Base-by-base conservation (phyloP, 176 grass and related monocot genomes). In the Guadua angustifolia region DNA sequence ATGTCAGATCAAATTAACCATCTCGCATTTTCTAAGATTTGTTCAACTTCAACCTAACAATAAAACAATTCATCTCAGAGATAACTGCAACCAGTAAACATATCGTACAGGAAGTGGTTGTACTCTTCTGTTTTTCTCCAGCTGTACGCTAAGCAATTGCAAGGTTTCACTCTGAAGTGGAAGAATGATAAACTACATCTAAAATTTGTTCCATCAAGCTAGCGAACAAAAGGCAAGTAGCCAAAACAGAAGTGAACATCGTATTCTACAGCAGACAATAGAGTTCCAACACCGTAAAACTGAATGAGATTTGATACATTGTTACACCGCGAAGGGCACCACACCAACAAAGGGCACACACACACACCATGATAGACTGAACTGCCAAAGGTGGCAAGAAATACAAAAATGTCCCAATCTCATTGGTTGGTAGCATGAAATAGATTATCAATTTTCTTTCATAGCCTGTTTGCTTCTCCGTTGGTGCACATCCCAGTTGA, bases 401-500 rank as follows among this genome's bases (percentile, higher is more conserved):
- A 5, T 67, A 79, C 65, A 79, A 79, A 86, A 49, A 59, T 52
- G 22, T 46, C 9, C 40, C 33, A 19, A 56, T 79, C 76, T 51
- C 73, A 63, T 61, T 70, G 68, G 51, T 44, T 69, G 33, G 22
- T 29, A 66, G 38, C 10, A 83, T 50, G 35, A 29, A 29, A 36
- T 26, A 51, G 50, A 74, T 49, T 29, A 86, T 93, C 77, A 93
- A 25, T 80, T 77, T 80, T 95, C 93, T 57, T 92, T 92, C 18
- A 60, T 14, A 73, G 64, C 78, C 73, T 94, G 91, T 68, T 94
- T 99, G 69, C 63, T 94, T 89, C 93, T 94, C 83, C 96, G 82
- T 73, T 99, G 96, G 74, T 96, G 96, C 77, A 99, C 96, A 51
- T 99, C 96, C 96, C 96, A 99, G 71, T 99, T 99, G 82, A 95